Conservation (phyloP, 140 eudicot genomes). For the Oenanthe javanica region DNA sequence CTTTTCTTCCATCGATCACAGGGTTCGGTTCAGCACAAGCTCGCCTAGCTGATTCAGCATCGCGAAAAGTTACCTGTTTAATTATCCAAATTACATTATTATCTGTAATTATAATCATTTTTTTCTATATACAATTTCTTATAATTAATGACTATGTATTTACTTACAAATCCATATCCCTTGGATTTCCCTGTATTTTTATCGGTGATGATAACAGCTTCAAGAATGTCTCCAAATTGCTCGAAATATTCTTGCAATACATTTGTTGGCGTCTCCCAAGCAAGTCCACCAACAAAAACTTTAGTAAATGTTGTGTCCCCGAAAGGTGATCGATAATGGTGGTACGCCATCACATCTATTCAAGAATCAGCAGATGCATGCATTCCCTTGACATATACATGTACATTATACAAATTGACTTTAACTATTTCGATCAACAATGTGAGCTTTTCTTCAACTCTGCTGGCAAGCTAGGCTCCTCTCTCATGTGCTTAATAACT, state of each 20-base stretch:
- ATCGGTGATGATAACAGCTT: conserved; percentile 86
- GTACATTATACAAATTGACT: neutral
- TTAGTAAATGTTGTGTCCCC: conserved; percentile 90
- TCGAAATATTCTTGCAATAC: conserved; percentile 69
- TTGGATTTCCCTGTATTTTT: conserved; percentile 87
- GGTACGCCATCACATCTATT: conserved; percentile 48
- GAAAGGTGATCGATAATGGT: conserved; percentile 89
- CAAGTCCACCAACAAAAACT: conserved; percentile 90
- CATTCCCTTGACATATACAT: neutral
- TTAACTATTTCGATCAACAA: neutral
- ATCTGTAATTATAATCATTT: neutral
- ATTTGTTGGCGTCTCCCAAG: conserved; percentile 96
- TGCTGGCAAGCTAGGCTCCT: no score
- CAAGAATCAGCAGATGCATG: conserved; percentile 1
- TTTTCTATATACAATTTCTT: neutral
- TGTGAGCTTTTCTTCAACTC: neutral
- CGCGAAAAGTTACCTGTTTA: conserved; percentile 73
- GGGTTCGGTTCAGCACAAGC: conserved; percentile 88
- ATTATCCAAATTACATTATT: no score
- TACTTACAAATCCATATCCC: conserved; percentile 97
- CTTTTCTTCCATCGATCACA: conserved; percentile 81
- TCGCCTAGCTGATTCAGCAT: conserved; percentile 73
- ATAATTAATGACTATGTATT: neutral
- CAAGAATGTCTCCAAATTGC: conserved; percentile 94
- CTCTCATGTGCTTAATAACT: no score